Conservation (phyloP, 1,284 basidiomycete species). For the Ceratobasidium sp. region DNA sequence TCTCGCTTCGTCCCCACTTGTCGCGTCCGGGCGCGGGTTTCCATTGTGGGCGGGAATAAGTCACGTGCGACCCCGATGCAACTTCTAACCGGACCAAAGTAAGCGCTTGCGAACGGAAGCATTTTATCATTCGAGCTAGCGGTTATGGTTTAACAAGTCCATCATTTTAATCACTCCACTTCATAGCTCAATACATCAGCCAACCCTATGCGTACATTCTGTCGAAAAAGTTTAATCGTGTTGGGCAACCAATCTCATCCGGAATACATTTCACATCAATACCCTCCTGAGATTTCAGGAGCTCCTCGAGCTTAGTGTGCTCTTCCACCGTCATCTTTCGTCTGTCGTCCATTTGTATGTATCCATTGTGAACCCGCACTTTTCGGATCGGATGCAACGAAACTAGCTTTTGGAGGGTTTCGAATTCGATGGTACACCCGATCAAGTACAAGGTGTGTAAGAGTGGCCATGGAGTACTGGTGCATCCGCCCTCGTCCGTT, state of each 20-base stretch:
- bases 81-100: no score
- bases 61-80: not conserved
- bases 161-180: no score
- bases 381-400: not conserved
- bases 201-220: no score
- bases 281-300: not conserved
- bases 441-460: constrained; percentile 7
- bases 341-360: not conserved
- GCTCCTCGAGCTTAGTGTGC: not conserved
- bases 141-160: no score
- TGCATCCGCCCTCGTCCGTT: not conserved
- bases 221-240: no score
- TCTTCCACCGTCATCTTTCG: not conserved
- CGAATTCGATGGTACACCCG: not conserved
- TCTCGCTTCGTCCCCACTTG: constrained; percentile 41
- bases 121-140: no score
- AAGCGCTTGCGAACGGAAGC: no score
- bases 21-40: constrained; percentile 27
- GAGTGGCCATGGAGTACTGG: not conserved
- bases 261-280: not conserved
- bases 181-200: no score
- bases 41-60: constrained; percentile 32
- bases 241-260: no score
- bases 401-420: not conserved
- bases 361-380: not conserved